Conservation (phyloP, 2,329 filamentous ascomycete species). For the Elsinoe arachidis region DNA sequence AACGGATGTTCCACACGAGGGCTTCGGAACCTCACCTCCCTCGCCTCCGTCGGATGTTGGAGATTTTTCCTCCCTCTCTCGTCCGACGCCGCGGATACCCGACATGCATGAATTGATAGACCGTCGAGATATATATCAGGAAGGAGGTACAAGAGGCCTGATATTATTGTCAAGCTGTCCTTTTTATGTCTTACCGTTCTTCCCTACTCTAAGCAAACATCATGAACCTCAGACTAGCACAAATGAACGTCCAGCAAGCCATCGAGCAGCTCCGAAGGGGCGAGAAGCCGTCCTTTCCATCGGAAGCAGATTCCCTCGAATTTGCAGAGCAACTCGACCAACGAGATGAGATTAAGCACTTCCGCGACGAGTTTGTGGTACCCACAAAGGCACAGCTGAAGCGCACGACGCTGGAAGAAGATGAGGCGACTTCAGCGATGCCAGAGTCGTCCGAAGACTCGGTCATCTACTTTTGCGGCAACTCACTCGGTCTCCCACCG, state of each 20-base stretch:
- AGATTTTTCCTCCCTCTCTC: too few relatives aligned
- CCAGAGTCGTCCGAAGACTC: slow-evolving; percentile 28
- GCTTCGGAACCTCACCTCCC: neutral
- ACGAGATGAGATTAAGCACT: slow-evolving; percentile 30
- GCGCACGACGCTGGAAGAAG: slow-evolving; percentile 45
- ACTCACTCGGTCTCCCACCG: slow-evolving; percentile 80
- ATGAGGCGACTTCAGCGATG: slow-evolving; percentile 18
- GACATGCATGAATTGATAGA: slow-evolving; percentile 1
- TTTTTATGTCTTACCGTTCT: neutral
- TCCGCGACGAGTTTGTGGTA: slow-evolving; percentile 64
- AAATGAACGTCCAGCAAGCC: slow-evolving; percentile 21
- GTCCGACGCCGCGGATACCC: slow-evolving; percentile 1
- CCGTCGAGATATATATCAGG: neutral
- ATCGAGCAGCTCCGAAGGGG: slow-evolving; percentile 21
- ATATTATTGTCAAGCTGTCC: neutral
- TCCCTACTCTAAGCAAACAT: neutral
- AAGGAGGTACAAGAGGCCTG: neutral
- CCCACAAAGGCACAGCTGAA: slow-evolving; percentile 65
- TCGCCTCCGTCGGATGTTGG: neutral
- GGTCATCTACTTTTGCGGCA: slow-evolving; percentile 77
- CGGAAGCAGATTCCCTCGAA: slow-evolving; percentile 19
- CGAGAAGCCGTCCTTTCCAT: slow-evolving; percentile 19
- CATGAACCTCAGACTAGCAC: slow-evolving; percentile 10
- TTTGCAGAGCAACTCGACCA: slow-evolving; percentile 14
- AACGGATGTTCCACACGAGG: neutral